Base-by-base conservation (phyloP, 352 stramenopile species). In the Lagenidium sp. region DNA sequence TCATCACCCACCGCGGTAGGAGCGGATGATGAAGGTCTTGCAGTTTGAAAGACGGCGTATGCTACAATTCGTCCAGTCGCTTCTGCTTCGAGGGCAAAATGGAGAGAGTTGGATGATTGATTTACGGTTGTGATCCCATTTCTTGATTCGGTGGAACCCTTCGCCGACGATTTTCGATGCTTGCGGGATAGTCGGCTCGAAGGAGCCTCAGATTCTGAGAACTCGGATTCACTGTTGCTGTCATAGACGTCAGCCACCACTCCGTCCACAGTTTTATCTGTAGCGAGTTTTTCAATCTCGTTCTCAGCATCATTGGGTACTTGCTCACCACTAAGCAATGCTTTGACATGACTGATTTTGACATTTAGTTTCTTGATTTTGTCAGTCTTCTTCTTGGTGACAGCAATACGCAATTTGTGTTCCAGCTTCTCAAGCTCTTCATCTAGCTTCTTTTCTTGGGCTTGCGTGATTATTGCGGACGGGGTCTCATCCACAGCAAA, bases 391-490 rank as follows among this genome's bases (percentile, higher is more conserved):
- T 95, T 95, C 59, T 95, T 95, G 12, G 82, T 95, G 46, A 82
- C 63, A 13, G 81, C 80, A 41, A 95, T 95, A 7, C 82, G 76
- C 18, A 95, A 47, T 49, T 95, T 95, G 49, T 95, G 82, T 48
- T 95, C 82, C 36, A 95, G 52, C 44, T 95, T 95, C 38, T 95
- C 82, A 36, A 95, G 36, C 46, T 95, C 82, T 63, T 95, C 82
- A 36, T 95, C 82, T 12, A 95, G 46, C 40, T 93, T 95, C 36
- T 92, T 91, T 50, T 95, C 82, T 48, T 95, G 81, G 1, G 81
- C 82, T 65, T 95, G 82, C 29, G 82, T 93, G 38, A 95, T 91
- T 23, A 76, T 81, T 16, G 76, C 61, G 6, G 78, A 78, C n/a
- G 82, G 80, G 8, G 79, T 71, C 34, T 92, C 78, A 44, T 94